phyloP scores from a whole-genome alignment of 768 basidiomycete species.

The Sarcomyxa edulis region DNA sequence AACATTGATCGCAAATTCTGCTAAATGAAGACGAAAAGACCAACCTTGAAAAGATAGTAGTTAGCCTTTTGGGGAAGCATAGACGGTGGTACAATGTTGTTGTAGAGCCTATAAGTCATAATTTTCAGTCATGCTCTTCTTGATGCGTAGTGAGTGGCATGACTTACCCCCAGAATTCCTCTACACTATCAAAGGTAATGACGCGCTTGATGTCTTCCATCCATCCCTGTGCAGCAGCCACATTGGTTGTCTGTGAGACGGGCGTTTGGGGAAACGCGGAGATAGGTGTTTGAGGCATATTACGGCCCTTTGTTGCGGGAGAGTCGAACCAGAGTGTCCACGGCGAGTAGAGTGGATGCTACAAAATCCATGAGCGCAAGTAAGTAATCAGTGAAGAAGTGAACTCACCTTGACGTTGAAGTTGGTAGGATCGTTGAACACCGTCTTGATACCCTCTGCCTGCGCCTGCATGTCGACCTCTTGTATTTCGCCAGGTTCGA shows the following conservation, averaged over 20 bases:
- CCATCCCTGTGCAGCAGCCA: constrained; percentile 81
- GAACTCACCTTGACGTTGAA: constrained; percentile 90
- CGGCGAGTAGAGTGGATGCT: constrained; percentile 92
- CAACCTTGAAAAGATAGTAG: constrained; percentile 96
- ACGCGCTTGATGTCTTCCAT: constrained; percentile 99
- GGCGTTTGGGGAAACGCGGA: constrained; percentile 77
- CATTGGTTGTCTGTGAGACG: constrained; percentile 65
- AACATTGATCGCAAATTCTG: constrained; percentile 2
- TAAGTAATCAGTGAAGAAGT: constrained; percentile 6
- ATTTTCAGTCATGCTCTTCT: background rate
- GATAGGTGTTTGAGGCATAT: constrained; percentile 78
- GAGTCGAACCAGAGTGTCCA: constrained; percentile 99
- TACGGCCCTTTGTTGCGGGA: constrained; percentile 84
- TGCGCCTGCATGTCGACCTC: constrained; percentile 83
- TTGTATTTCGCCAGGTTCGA: constrained; percentile 82
- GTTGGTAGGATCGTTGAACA: constrained; percentile 87
- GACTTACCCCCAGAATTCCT: constrained; percentile 97
- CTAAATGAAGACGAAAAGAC: constrained; percentile 14
- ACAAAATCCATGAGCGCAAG: constrained; percentile 1
- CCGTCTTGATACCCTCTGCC: constrained; percentile 81
- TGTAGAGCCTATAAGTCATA: constrained; percentile 62
- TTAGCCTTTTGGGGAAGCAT: constrained; percentile 94
- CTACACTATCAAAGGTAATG: constrained; percentile 92
- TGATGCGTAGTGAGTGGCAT: constrained; percentile 4
- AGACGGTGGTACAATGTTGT: constrained; percentile 96